These are phyloP conservation scores for Cryptococcus maquisensis DNA, from an alignment of 1,284 basidiomycete species.

Conservation along the genomic window DNA sequence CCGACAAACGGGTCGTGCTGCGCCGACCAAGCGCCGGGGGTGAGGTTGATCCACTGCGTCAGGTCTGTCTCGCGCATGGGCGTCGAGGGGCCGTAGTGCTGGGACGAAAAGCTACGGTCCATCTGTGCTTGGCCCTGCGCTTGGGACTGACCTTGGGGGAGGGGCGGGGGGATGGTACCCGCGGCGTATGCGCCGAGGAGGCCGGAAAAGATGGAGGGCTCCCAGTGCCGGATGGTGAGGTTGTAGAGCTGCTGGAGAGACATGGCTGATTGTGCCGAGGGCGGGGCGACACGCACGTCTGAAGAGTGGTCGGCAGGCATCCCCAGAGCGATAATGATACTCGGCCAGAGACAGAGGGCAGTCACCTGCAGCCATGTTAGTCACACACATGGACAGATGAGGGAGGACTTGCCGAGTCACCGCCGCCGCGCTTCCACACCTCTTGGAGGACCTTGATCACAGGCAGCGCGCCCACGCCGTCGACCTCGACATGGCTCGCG, in stretches of 20 bases:
- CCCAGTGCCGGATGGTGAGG: conserved; percentile 36
- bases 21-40: conserved; percentile 34
- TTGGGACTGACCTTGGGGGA: not conserved
- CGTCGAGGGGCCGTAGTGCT: conserved; percentile 33
- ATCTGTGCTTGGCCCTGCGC: not conserved
- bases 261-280: conserved; percentile 29
- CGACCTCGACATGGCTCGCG: conserved; percentile 35
- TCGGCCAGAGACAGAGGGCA: conserved; percentile 35
- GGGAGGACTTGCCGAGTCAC: conserved; percentile 29
- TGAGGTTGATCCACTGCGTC: conserved; percentile 40
- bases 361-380: conserved; percentile 26
- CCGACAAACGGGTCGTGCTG: not conserved
- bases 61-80: conserved; percentile 38
- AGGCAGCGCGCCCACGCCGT: conserved; percentile 37
- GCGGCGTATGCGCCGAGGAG: conserved; percentile 28
- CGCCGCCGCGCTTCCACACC: conserved; percentile 43
- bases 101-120: conserved; percentile 5
- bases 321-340: conserved; percentile 34
- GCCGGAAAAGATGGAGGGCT: conserved; percentile 38
- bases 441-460: conserved; percentile 35
- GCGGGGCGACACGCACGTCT: conserved; percentile 18
- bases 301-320: conserved; percentile 14
- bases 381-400: not conserved
- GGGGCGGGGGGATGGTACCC: not conserved
- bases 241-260: conserved; percentile 40